These are phyloP conservation scores for Syzygium malaccense DNA, from an alignment of 441 rosid species.

Conservation along the genomic window DNA sequence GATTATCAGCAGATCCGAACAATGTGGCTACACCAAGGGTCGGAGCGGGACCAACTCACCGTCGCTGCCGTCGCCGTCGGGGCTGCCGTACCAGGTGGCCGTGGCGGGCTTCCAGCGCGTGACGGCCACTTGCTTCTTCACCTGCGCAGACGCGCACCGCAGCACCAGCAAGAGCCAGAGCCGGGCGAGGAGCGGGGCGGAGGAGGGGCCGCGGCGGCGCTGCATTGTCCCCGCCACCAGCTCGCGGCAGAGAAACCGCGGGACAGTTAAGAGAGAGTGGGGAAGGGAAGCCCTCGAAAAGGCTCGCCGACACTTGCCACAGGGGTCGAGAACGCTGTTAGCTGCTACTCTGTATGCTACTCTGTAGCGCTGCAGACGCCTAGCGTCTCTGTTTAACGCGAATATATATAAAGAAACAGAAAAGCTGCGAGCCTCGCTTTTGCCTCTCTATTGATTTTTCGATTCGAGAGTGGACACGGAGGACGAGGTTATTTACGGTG, in stretches of 20 bases:
- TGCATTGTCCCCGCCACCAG: slow-evolving; percentile 18
- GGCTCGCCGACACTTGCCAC: slow-evolving; percentile 24
- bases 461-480: slow-evolving; percentile 5
- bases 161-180: slow-evolving; percentile 6
- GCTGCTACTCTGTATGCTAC: neutral
- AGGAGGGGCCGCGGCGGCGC: slow-evolving; percentile 9
- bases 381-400: neutral
- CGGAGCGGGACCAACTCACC: slow-evolving; percentile 27
- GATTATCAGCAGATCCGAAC: neutral
- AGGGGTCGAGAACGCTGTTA: neutral
- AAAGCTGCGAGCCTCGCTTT: neutral
- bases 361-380: neutral
- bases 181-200: slow-evolving; percentile 2
- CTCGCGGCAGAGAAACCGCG: neutral
- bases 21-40: neutral
- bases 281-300: neutral
- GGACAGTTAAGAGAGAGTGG: neutral
- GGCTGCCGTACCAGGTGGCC: slow-evolving; percentile 95
- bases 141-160: slow-evolving; percentile 17
- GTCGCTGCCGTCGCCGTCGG: slow-evolving; percentile 93
- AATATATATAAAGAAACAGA: slow-evolving; percentile 3
- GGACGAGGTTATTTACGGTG: slow-evolving; percentile 24
- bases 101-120: slow-evolving; percentile 71
- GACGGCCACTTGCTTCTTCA: slow-evolving; percentile 16
- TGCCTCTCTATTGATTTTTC: neutral